Evolutionary conservation across 2,329 filamentous ascomycete species (phyloP).

Genomic region (Fusarium guadeloupense): DNA sequence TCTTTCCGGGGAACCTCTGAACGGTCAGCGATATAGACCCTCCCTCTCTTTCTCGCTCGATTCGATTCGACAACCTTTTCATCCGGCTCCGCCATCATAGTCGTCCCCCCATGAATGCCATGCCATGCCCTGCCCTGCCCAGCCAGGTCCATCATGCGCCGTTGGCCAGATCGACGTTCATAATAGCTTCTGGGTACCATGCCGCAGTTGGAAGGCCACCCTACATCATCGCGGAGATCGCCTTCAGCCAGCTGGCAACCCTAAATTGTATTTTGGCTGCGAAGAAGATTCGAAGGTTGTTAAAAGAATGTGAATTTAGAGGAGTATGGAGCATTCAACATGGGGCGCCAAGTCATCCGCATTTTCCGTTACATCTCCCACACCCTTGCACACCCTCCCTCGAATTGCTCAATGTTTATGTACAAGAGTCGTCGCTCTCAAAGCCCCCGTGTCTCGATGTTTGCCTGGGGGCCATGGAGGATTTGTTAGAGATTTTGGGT

Average conservation of each 20-base stretch:
- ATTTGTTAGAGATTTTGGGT: constrained; percentile 1
- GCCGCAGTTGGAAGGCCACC: neutral
- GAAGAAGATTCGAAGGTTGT: constrained; percentile 10
- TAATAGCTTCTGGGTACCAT: constrained; percentile 13
- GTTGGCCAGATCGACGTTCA: constrained; percentile 21
- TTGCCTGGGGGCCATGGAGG: constrained; percentile 10
- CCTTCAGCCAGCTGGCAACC: neutral
- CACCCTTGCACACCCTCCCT: constrained; percentile 42
- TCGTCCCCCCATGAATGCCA: constrained; percentile 1
- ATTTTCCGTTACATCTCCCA: constrained; percentile 42
- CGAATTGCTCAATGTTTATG: constrained; percentile 29
- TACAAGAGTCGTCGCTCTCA: constrained; percentile 23
- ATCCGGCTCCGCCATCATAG: constrained; percentile 11
- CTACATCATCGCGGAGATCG: neutral
- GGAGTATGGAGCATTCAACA: constrained; percentile 28
- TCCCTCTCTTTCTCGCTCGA: neutral
- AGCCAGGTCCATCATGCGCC: constrained; percentile 16
- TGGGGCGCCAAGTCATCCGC: constrained; percentile 44
- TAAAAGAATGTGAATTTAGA: constrained; percentile 18
- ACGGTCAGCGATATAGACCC: constrained; percentile 15
- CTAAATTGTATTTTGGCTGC: neutral
- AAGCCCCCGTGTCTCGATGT: constrained; percentile 18
- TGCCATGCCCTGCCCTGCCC: constrained; percentile 8
- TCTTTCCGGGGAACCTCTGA: constrained; percentile 9
- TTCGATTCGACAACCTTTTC: constrained; percentile 17